These are phyloP conservation scores for Dalbergia cochinchinensis DNA, from an alignment of 306 rosid species.

Conservation along the genomic window DNA sequence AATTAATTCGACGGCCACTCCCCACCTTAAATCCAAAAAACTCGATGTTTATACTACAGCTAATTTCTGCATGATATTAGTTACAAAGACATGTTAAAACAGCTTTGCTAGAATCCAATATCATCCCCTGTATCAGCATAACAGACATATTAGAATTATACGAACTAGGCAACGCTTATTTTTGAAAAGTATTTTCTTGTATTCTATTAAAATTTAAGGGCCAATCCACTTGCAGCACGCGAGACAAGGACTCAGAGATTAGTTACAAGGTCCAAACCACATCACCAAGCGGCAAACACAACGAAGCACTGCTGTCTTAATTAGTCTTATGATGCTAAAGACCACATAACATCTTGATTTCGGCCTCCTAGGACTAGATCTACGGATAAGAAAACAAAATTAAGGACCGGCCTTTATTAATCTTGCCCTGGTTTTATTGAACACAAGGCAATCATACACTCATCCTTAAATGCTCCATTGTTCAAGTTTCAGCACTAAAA, in stretches of 20 bases:
- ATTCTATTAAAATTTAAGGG: neutral
- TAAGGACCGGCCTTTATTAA: slow-evolving; percentile 57
- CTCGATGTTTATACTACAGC: too few relatives aligned
- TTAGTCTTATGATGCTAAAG: slow-evolving; percentile 46
- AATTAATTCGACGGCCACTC: too few relatives aligned
- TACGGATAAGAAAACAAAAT: slow-evolving; percentile 48
- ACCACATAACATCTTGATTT: slow-evolving; percentile 43
- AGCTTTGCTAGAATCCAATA: neutral
- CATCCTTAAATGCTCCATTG: slow-evolving; percentile 52
- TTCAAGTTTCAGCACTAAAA: slow-evolving; percentile 50
- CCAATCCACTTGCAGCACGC: neutral
- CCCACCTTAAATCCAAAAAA: too few relatives aligned
- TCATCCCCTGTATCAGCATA: neutral
- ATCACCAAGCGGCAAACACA: slow-evolving; percentile 42
- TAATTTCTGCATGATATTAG: too few relatives aligned
- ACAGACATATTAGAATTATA: neutral
- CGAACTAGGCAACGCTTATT: neutral
- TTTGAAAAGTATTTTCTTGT: neutral
- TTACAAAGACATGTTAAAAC: neutral
- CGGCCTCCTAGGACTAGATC: slow-evolving; percentile 46
- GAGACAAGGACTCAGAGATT: slow-evolving; percentile 29
- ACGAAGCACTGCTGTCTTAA: slow-evolving; percentile 44
- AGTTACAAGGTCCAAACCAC: slow-evolving; percentile 52
- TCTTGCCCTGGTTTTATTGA: slow-evolving; percentile 54
- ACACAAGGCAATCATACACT: slow-evolving; percentile 54